Conservation (phyloP, 805 yeast species). For the Metschnikowia chrysomelidarum region DNA sequence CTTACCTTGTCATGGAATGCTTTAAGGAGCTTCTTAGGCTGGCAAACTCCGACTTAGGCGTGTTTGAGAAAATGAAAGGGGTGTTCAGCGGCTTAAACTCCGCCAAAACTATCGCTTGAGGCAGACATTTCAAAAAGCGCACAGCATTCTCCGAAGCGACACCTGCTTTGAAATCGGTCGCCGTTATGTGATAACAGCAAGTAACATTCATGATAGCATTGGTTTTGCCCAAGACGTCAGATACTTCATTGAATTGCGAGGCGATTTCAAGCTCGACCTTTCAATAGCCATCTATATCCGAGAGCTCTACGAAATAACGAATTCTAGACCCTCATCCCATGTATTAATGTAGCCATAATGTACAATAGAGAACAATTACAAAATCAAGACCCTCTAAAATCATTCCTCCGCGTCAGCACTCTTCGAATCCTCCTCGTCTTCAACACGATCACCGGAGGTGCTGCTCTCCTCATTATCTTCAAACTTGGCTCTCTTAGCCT, state of each 20-base stretch:
- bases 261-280: background rate
- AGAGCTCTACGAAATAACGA: background rate
- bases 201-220: no score
- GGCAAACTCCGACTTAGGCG: slow-evolving; percentile 21
- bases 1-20: slow-evolving; percentile 62
- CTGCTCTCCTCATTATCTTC: slow-evolving; percentile 24
- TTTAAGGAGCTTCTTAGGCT: slow-evolving; percentile 53
- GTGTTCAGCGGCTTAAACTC: no score
- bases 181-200: slow-evolving; percentile 1
- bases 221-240: no score
- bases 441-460: slow-evolving; percentile 16
- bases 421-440: slow-evolving; percentile 22
- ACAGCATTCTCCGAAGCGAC: background rate
- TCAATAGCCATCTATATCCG: background rate
- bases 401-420: background rate
- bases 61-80: slow-evolving; percentile 42
- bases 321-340: slow-evolving; percentile 5
- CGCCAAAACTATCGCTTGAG: no score
- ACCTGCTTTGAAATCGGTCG: background rate
- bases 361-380: slow-evolving; percentile 10
- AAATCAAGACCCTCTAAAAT: no score
- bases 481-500: slow-evolving; percentile 23
- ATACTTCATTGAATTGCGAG: no score
- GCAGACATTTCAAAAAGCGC: background rate
- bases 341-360: slow-evolving; percentile 16